Evolutionary conservation across 306 rosid genomes (phyloP).

Genomic region (Cyamopsis tetragonoloba): DNA sequence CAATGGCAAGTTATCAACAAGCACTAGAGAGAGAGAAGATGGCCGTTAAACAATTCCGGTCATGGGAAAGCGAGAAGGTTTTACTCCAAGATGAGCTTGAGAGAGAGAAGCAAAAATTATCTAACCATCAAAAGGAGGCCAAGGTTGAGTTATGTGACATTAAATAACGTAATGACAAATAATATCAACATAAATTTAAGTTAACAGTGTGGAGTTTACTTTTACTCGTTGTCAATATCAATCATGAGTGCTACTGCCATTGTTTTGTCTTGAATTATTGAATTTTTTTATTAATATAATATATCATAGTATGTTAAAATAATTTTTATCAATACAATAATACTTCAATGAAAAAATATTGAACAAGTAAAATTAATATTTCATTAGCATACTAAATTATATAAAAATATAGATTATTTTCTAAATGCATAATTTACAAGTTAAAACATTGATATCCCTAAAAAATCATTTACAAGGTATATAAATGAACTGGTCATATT

Average conservation of each 20-base stretch:
- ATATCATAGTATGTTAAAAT: too few species aligned
- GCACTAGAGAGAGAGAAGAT: conserved; percentile 49
- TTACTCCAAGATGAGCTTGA: conserved; percentile 48
- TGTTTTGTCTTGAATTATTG: too few species aligned
- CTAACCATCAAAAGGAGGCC: conserved; percentile 35
- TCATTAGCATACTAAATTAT: too few species aligned
- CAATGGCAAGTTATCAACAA: conserved; percentile 32
- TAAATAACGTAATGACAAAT: conserved; percentile 1
- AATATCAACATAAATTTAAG: background rate
- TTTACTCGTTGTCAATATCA: background rate
- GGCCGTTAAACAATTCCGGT: conserved; percentile 33
- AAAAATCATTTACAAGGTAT: too few species aligned
- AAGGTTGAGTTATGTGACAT: conserved; percentile 49
- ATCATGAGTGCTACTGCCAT: background rate
- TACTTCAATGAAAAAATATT: too few species aligned
- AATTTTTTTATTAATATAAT: too few species aligned
- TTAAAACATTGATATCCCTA: too few species aligned
- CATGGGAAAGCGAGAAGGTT: conserved; percentile 39
- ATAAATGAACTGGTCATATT: too few species aligned
- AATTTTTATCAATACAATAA: too few species aligned
- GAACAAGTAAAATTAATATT: too few species aligned
- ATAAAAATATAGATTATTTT: too few species aligned
- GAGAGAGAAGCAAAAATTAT: conserved; percentile 41
- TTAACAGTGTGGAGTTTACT: conserved; percentile 1
- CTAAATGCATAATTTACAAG: too few species aligned